A percentile compares a stretch with the other conserved stretches of the same genome.
Conservation (phyloP, 208 protist species). For the Trypanosoma boissoni region DNA sequence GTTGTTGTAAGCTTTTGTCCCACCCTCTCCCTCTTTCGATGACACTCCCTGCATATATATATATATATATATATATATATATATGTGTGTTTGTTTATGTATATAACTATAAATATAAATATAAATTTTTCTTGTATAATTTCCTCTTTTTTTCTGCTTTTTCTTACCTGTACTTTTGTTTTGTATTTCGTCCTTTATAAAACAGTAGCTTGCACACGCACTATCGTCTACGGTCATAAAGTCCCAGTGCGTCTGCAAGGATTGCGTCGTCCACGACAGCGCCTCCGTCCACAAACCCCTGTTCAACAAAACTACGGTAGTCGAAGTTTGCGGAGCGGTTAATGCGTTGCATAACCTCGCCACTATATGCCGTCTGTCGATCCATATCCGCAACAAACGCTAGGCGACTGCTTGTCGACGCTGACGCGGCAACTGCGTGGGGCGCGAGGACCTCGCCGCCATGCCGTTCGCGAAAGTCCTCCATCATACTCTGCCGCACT, state of each 20-base stretch:
- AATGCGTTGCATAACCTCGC: slow-evolving; percentile 42
- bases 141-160: too few relatives aligned
- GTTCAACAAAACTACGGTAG: slow-evolving; percentile 70
- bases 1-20: too few relatives aligned
- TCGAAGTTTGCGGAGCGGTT: slow-evolving; percentile 64
- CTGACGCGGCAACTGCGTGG: background rate
- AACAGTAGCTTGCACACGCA: background rate
- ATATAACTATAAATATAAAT: too few relatives aligned
- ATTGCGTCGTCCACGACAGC: slow-evolving; percentile 66
- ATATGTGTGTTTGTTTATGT: too few relatives aligned
- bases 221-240: slow-evolving; percentile 45
- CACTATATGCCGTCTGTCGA: slow-evolving; percentile 41
- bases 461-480: slow-evolving; percentile 32
- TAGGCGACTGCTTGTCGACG: slow-evolving; percentile 20
- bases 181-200: slow-evolving; percentile 16
- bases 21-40: too few relatives aligned
- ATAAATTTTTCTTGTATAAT: too few relatives aligned
- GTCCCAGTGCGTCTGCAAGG: slow-evolving; percentile 73
- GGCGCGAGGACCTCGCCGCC: slow-evolving; percentile 5
- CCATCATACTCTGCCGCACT: slow-evolving; percentile 26
- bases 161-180: slow-evolving; percentile 1
- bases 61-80: too few relatives aligned
- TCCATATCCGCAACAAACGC: slow-evolving; percentile 42
- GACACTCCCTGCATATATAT: too few relatives aligned
- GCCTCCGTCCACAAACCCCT: slow-evolving; percentile 40